A percentile compares a stretch with the other conserved stretches of the same genome.
These are phyloP conservation scores for Gelatoporia subvermispora DNA, from an alignment of 768 basidiomycete genomes.

Conservation along the genomic window DNA sequence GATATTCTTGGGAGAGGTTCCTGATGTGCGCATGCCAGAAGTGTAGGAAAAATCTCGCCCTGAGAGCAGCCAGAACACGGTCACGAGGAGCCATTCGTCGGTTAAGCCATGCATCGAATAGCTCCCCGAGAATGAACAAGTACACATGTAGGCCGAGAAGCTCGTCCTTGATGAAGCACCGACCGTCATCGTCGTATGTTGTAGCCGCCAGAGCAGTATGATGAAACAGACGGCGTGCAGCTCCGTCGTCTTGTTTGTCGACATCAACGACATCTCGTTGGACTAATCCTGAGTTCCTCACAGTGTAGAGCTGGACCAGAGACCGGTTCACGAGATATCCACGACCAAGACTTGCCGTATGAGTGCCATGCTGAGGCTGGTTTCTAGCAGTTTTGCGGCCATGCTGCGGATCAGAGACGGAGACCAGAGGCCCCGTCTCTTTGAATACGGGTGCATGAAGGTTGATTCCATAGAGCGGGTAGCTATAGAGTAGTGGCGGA, in stretches of 20 bases:
- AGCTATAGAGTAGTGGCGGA: neutral
- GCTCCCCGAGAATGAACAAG: constrained; percentile 18
- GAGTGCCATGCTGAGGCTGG: constrained; percentile 20
- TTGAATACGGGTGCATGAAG: constrained; percentile 11
- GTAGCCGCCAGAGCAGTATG: constrained; percentile 13
- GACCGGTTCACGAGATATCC: constrained; percentile 19
- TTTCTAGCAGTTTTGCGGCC: constrained; percentile 21
- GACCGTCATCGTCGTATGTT: neutral
- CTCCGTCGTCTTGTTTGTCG: constrained; percentile 28
- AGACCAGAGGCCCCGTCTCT: constrained; percentile 13
- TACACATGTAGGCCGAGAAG: constrained; percentile 23
- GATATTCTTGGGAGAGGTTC: too few relatives aligned
- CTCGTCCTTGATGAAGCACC: constrained; percentile 10
- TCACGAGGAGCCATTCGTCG: constrained; percentile 13
- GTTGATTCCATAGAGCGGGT: neutral
- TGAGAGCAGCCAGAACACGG: constrained; percentile 14
- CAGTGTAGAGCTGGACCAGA: constrained; percentile 16
- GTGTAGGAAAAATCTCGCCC: constrained; percentile 21
- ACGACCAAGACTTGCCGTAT: constrained; percentile 20
- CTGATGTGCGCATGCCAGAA: neutral
- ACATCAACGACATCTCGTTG: constrained; percentile 20
- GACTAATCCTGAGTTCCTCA: constrained; percentile 9
- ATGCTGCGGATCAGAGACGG: constrained; percentile 15
- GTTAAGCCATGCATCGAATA: constrained; percentile 25
- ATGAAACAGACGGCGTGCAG: constrained; percentile 24